Percentiles rank a stretch among this genome's conserved stretches.
Conservation (phyloP, 306 rosid species). For the Pterocarpus santalinus region DNA sequence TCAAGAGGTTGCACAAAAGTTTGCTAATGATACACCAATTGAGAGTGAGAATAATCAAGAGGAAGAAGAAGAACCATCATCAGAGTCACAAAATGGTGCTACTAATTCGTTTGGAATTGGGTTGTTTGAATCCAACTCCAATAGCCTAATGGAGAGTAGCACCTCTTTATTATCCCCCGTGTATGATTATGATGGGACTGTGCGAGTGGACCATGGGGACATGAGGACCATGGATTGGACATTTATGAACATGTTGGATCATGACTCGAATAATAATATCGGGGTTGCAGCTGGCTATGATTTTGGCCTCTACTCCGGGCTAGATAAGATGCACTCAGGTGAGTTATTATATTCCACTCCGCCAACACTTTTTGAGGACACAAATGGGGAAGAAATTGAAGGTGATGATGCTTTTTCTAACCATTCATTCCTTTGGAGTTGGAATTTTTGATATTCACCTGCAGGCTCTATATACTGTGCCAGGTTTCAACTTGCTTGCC, state of each 20-base stretch:
- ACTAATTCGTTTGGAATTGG: not conserved
- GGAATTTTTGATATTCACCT: slow-evolving; percentile 61
- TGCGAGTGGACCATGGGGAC: slow-evolving; percentile 38
- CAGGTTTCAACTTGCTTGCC: not conserved
- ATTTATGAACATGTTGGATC: slow-evolving; percentile 52
- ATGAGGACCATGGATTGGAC: slow-evolving; percentile 57
- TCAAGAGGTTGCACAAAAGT: slow-evolving; percentile 62
- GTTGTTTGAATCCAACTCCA: too few species aligned
- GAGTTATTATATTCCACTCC: slow-evolving; percentile 37
- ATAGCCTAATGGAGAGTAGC: not conserved
- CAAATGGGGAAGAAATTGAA: slow-evolving; percentile 31
- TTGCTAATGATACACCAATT: slow-evolving; percentile 51
- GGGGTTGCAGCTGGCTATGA: slow-evolving; percentile 4
- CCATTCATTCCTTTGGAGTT: slow-evolving; percentile 64
- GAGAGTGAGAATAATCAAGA: not conserved
- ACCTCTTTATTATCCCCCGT: not conserved
- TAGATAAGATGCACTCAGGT: slow-evolving; percentile 49
- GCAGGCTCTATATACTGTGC: not conserved
- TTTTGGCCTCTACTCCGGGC: slow-evolving; percentile 41
- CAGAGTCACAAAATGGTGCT: not conserved
- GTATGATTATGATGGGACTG: slow-evolving; percentile 1
- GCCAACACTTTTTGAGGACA: slow-evolving; percentile 33
- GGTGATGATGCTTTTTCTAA: slow-evolving; percentile 48
- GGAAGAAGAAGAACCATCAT: slow-evolving; percentile 18
- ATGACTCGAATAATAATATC: slow-evolving; percentile 7